A percentile compares a stretch with the other conserved stretches of the same genome.
Conservation (phyloP, 2,329 filamentous ascomycete species). For the Neoscytalidium dimidiatum region DNA sequence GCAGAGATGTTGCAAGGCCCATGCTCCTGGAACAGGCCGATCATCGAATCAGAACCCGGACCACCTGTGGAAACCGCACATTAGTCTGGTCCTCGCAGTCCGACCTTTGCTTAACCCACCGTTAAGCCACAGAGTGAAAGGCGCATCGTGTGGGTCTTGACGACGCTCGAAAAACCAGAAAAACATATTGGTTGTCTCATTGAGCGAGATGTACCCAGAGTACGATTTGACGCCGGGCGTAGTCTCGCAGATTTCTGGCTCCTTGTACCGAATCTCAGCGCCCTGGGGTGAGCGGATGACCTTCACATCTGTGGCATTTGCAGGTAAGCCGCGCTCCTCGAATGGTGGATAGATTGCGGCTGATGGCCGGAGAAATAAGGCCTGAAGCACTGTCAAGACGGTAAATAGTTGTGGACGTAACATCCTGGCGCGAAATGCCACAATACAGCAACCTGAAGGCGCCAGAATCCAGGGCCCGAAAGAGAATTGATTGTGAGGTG, state of each 20-base stretch:
- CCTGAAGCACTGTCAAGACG: neutral
- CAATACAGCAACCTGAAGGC: too few species aligned
- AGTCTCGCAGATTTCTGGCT: conserved; percentile 39
- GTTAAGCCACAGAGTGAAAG: conserved; percentile 43
- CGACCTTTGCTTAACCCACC: conserved; percentile 26
- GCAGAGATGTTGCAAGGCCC: conserved; percentile 50
- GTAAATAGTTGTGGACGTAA: neutral
- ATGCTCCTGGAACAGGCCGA: conserved; percentile 37
- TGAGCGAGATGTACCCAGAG: conserved; percentile 39
- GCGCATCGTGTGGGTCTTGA: conserved; percentile 41
- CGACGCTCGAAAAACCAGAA: conserved; percentile 54
- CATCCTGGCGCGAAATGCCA: neutral
- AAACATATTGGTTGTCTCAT: conserved; percentile 40
- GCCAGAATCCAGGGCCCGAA: too few species aligned
- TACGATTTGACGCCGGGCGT: conserved; percentile 39
- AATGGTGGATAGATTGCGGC: neutral
- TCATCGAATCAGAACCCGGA: conserved; percentile 47
- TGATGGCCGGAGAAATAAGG: neutral
- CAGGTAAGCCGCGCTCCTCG: neutral
- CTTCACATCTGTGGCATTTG: neutral
- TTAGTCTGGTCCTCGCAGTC: neutral
- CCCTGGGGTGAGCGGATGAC: conserved; percentile 40
- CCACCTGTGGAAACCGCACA: conserved; percentile 26
- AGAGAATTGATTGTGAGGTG: neutral
- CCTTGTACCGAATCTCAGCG: conserved; percentile 12